Evolutionary conservation across 2,329 filamentous ascomycete genomes (phyloP).

Genomic region (Alternaria infectoria): DNA sequence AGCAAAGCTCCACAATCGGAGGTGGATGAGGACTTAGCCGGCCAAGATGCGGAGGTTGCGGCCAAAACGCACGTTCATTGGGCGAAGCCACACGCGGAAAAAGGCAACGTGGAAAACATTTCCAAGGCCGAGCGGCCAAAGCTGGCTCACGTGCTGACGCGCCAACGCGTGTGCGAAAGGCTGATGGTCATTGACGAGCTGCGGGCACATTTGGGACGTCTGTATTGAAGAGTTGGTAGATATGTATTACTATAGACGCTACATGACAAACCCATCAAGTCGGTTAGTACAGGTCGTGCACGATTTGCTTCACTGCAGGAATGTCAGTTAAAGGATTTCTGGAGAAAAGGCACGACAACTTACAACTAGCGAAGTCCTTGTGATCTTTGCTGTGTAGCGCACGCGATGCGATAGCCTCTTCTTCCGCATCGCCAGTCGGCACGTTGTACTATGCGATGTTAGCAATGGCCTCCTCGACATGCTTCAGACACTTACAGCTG

Average conservation of each 20-base stretch:
- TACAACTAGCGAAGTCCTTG: conserved; percentile 45
- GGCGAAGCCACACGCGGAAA: conserved; percentile 9
- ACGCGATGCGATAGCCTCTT: conserved; percentile 44
- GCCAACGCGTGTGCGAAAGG: neutral
- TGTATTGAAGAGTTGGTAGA: neutral
- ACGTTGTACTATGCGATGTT: conserved; percentile 40
- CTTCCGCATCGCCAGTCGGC: conserved; percentile 43
- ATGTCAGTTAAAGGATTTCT: conserved; percentile 6
- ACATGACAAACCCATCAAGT: neutral
- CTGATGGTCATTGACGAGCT: neutral
- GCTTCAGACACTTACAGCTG: conserved; percentile 32
- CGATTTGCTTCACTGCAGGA: conserved; percentile 40
- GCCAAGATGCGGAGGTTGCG: conserved; percentile 19
- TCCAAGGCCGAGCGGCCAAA: conserved; percentile 13
- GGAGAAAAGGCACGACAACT: conserved; percentile 5
- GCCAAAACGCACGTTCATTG: conserved; percentile 19
- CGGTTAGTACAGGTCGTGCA: conserved; percentile 38
- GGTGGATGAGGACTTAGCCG: conserved; percentile 39
- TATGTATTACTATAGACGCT: neutral
- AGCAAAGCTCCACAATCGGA: conserved; percentile 31
- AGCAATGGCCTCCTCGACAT: conserved; percentile 6
- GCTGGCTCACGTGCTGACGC: conserved; percentile 6
- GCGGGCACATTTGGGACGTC: neutral
- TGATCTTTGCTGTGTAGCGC: conserved; percentile 47
- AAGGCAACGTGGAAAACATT: conserved; percentile 25